A percentile compares a stretch with the other conserved stretches of the same genome.
These are phyloP conservation scores for Plantago elongata DNA, from an alignment of 257 asterid genomes.

Conservation along the genomic window DNA sequence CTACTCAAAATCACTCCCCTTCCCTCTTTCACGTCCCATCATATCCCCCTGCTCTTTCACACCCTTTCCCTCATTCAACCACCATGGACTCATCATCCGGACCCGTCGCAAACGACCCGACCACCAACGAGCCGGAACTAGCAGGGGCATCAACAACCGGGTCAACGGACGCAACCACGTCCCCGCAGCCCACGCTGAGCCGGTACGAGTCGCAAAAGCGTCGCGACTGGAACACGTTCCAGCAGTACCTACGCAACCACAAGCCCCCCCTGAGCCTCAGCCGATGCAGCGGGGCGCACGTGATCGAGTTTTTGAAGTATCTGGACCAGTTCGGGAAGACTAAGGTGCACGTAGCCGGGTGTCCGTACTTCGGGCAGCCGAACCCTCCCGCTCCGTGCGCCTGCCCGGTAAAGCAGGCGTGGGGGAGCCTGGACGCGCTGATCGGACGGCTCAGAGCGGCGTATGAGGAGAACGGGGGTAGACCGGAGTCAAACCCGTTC, in stretches of 20 bases:
- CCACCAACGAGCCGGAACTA: neutral
- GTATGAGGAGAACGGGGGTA: constrained; percentile 41
- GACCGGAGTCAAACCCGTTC: constrained; percentile 37
- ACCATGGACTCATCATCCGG: constrained; percentile 29
- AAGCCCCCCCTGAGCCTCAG: constrained; percentile 41
- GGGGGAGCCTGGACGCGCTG: constrained; percentile 49
- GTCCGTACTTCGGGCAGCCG: constrained; percentile 47
- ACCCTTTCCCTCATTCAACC: neutral
- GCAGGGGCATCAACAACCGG: constrained; percentile 12
- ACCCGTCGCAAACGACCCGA: constrained; percentile 15
- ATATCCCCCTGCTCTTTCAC: constrained; percentile 6
- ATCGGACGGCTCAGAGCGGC: constrained; percentile 50
- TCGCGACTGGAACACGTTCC: constrained; percentile 45
- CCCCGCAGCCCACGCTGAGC: constrained; percentile 26
- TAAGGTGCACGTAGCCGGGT: constrained; percentile 35
- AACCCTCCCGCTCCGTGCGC: constrained; percentile 36
- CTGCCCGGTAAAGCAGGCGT: constrained; percentile 39
- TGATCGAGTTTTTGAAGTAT: constrained; percentile 45
- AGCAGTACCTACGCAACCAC: constrained; percentile 37
- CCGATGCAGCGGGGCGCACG: constrained; percentile 47
- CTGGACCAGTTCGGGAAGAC: constrained; percentile 49
- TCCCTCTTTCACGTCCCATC: constrained; percentile 32
- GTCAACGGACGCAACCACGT: constrained; percentile 17
- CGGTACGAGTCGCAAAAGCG: constrained; percentile 49
- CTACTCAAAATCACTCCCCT: constrained; percentile 15